Base-by-base conservation (phyloP, 176 grass and related monocot species). In the Rhynchospora breviuscula region DNA sequence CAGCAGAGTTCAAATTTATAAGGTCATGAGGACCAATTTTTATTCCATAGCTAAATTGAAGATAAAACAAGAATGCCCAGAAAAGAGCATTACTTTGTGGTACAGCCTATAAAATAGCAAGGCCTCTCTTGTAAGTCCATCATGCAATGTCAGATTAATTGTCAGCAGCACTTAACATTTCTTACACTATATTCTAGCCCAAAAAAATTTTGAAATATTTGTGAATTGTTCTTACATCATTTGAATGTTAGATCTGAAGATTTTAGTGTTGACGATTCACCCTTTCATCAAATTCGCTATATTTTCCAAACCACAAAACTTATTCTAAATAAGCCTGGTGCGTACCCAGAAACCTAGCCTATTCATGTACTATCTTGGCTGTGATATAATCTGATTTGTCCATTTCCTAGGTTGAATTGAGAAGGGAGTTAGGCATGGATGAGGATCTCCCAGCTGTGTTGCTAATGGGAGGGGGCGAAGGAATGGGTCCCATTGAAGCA, bases 401-500 rank as follows among this genome's bases (percentile, higher is more conserved):
- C 2, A 35, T 78, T 57, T 56, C 22, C 31, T 64, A 99, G 96
- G 93, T 79, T 91, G 93, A 92, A 84, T 67, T 99, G 47, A 87
- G 96, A 89, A 95, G 85, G 67, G 93, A 95, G 33, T 86, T 95
- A 85, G 89, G 93, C 40, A 93, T 99, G 91, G 91, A 99, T 91
- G 96, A 93, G 86, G 81, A 89, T 86, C 85, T 99, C 17, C 96
- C 93, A 61, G 85, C 91, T 73, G 96, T 93, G 81, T 65, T 99
- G 74, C 85, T 99, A 63, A 99, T 99, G 93, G 96, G 96, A 76
- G 96, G 96, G 51, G 96, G 96, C 35, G 96, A 99, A 93, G 96
- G 96, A 33, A 99, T 99, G 96, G 96, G 96, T 54, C 96, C 96
- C 82, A 99, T 99, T 86, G 96, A 99, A 85, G 93, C 91, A 57